These are phyloP conservation scores for Aureobasidium pullulans DNA, from an alignment of 2,329 filamentous ascomycete species.

Conservation along the genomic window DNA sequence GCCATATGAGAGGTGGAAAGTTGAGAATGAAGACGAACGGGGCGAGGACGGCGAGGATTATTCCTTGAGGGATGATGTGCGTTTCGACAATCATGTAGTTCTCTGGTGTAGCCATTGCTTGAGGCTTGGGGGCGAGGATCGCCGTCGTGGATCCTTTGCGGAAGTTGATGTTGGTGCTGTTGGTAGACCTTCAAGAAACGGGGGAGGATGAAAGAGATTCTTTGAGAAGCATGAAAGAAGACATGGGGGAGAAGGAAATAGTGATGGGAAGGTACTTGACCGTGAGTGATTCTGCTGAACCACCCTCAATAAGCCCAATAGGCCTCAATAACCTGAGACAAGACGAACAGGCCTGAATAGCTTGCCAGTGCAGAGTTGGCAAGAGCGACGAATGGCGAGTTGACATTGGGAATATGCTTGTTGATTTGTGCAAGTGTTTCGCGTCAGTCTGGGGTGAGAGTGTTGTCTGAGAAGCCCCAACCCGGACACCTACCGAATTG, in stretches of 20 bases:
- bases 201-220: neutral
- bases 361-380: neutral
- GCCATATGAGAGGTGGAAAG: conserved; percentile 52
- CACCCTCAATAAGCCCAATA: conserved; percentile 5
- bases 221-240: conserved; percentile 1
- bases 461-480: neutral
- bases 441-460: neutral
- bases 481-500: conserved; percentile 10
- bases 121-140: too few relatives aligned
- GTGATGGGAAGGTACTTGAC: neutral
- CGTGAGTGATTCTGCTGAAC: neutral
- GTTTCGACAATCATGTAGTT: neutral
- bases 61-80: conserved; percentile 26
- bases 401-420: neutral
- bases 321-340: conserved; percentile 6
- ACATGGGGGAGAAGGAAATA: neutral
- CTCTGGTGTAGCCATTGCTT: neutral
- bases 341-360: neutral
- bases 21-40: conserved; percentile 45
- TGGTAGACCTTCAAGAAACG: neutral
- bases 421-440: neutral
- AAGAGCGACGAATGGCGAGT: neutral
- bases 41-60: conserved; percentile 43
- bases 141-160: too few relatives aligned
- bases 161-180: too few relatives aligned